Base-by-base conservation (phyloP, 1,284 basidiomycete genomes). In the Wallemia ichthyophaga region DNA sequence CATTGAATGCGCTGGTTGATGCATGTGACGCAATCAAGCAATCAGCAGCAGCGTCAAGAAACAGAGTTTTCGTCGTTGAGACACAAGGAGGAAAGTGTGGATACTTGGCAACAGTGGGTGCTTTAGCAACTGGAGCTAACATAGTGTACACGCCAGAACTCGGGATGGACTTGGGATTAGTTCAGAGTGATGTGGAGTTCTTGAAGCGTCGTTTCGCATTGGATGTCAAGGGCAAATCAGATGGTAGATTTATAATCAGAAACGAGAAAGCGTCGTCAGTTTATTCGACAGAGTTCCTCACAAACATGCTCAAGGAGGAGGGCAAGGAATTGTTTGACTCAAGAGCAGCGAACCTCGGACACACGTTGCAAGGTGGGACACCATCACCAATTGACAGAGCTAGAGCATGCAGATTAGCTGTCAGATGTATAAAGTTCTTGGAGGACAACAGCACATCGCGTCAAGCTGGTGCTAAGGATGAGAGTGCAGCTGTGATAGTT, bases 1-100 rank as follows among this genome's bases (percentile, higher is more conserved):
- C 84, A 68, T 74, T 99, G 74, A 96, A 96, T 67, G 88, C 89
- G 1, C 75, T 99, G n/a, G 88, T 96, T 33, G 83, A 88, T 62
- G 91, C 94, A 1, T 96, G 91, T 68, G 94, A 99, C 71, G 82
- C 89, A 27, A 94, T 98, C 72, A 94, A 91, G 73, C 94, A 98
- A 75, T 89, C 85, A 66, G 92, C 94, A 2, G 85, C 84, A 58
- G 92, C 92, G 3, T 91, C 85, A 65, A 73, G 92, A 63, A 92
- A 96, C 70, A 75, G 92, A 57, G 91, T 95, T 59, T 98, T 99
- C 68, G 84, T 98, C 1, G 87, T 99, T 25, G 91, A 98, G 73
- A 95, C 91, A 0, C 94, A 98, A 70, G 92, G 94, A 60, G 92
- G 92, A 31, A 82, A 82, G 71, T 94, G 86, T 68, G 92, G 94